Evolutionary conservation across 306 rosid species (phyloP), one percentile per base, ranked within the genome.

Genomic region (Quercus cerris): DNA sequence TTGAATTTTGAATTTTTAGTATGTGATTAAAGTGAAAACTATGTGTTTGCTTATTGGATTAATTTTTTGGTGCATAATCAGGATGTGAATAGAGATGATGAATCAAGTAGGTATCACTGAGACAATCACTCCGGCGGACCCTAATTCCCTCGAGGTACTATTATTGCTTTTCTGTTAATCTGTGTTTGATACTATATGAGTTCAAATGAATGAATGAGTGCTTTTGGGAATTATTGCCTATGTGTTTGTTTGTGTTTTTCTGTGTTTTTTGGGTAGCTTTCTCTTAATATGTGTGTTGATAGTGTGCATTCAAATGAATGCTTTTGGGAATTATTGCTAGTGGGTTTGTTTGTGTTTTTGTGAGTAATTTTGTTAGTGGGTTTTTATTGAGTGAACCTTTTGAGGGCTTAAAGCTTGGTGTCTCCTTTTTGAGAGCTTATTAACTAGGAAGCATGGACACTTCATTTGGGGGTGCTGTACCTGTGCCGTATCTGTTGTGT

Each of bases 51-150:
- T 78, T 25, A 56, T 75, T 55, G 38, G 30, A 58, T 73, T 41
- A 41, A 2, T 18, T 59, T 73, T 81, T 52, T 68, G 78, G 28
- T 79, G 64, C 18, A 62, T 35, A 30, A 78, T 59, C 74, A 86
- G 94, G 87, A 83, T 93, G 86, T 79, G 82, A 59, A 71, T 77
- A 75, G 17, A 78, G 75, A 91, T 80, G 94, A 86, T 92, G 82
- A 95, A 91, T 54, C 96, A 93, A 86, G 97, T 93, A 84, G 87
- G 88, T 79, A 85, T 84, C 78, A 85, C 92, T 20, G 98, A 91
- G 89, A 88, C 94, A 81, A 77, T 95, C 69, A 81, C 90, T 77
- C 84, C 90, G 1, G 84, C 59, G 18, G 90, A 85, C 68, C 78
- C 98, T 51, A 87, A 85, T 86, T 81, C 77, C 28, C 85, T 87